Evolutionary conservation across 2,329 filamentous ascomycete genomes (phyloP), one percentile per base, ranked within the genome.

Genomic region (Bipolaris victoriae): DNA sequence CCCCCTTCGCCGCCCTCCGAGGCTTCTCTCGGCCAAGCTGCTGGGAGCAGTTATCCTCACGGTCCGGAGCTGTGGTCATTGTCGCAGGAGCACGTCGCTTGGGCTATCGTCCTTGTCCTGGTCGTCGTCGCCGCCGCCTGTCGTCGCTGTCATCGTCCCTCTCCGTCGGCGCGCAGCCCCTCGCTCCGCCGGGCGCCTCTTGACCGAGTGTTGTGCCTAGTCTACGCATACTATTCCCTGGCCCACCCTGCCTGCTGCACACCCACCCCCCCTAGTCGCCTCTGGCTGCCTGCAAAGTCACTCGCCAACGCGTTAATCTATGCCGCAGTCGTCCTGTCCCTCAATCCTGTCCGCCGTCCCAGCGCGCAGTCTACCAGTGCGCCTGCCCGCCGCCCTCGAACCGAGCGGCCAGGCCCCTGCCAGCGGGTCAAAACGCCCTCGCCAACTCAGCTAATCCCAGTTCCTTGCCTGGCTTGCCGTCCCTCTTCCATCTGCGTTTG

Each of bases 381-480:
- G 61, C 56, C 45, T 63, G 60, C 50, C 46, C 58, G 20, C 47
- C 54, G 60, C 51, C 53, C 49, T 47, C 57, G 31, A 55, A 62
- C 63, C 64, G 64, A 66, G 54, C 54, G 49, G 60, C 55, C 65
- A 49, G 50, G 43, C 58, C 65, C 64, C 65, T 61, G 58, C 58
- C 47, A 39, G 52, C 57, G 59, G 60, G 64, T 63, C 58, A 45
- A 61, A 58, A 49, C 56, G 57, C 56, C 56, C 56, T 63, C 62
- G 65, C 65, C 61, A 64, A 62, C 59, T 54, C 47, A 57, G 55
- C 50, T 57, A 54, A 67, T 65, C 64, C 66, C 61, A 62, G 65
- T 66, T 60, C 48, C 56, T 47, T 60, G 52, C 51, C 56, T 35
- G 56, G 47, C 44, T 52, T 44, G 49, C 57, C 45, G 48, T 57